phyloP scores from a whole-genome alignment of 2,329 filamentous ascomycete genomes.

The Tricladium varicosporioides region DNA sequence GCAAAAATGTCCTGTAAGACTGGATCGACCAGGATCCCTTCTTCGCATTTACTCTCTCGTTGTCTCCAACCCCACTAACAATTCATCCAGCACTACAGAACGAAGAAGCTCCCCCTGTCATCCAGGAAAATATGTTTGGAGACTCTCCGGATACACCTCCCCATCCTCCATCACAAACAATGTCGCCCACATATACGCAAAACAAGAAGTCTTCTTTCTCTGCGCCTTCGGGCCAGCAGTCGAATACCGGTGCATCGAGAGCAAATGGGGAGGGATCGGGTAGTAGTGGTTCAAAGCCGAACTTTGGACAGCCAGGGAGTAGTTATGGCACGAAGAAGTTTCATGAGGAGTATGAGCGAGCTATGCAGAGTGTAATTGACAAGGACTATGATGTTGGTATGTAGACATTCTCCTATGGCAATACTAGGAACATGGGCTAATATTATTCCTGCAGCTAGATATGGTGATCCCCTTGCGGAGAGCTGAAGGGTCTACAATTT shows the following conservation, averaged over 20 bases:
- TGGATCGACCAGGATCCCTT: neutral
- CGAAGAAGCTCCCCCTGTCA: too few relatives aligned
- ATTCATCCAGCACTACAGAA: neutral
- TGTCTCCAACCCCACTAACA: neutral
- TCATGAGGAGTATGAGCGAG: conserved; percentile 51
- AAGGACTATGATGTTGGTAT: conserved; percentile 48
- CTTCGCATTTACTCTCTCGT: neutral
- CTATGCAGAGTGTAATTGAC: conserved; percentile 49
- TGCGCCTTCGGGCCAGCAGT: neutral
- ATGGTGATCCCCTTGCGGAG: too few relatives aligned
- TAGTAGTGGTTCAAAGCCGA: conserved; percentile 16
- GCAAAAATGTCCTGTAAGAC: conserved; percentile 24
- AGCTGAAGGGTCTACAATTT: too few relatives aligned
- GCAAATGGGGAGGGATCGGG: conserved; percentile 9
- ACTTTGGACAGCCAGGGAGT: conserved; percentile 43
- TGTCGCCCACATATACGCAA: neutral
- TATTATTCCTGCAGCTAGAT: too few relatives aligned
- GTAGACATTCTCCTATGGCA: conserved; percentile 18
- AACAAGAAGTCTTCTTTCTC: neutral
- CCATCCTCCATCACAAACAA: neutral
- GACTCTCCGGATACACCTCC: too few relatives aligned
- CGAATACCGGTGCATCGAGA: neutral
- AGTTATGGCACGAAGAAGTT: conserved; percentile 56
- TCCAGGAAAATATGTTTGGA: too few relatives aligned
- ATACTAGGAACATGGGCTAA: too few relatives aligned